Evolutionary conservation across 2,329 filamentous ascomycete genomes (phyloP), one percentile per base, ranked within the genome.

Genomic region (Hypoxylon sp.): DNA sequence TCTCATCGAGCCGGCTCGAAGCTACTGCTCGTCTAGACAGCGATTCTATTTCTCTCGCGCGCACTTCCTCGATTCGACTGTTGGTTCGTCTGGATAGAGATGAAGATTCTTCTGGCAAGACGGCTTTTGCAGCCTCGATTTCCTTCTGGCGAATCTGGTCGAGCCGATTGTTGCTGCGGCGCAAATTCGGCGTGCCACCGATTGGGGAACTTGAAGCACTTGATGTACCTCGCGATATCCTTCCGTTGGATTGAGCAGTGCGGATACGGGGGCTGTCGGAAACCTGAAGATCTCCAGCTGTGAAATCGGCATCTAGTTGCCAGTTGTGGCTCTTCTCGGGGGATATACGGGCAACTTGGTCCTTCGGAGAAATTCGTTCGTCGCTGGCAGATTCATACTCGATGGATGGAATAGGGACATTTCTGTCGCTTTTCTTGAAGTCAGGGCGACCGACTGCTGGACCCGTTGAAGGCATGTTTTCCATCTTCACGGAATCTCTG

Each of bases 261-360:
- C 70, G 74, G 48, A 85, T 77, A 26, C 81, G 79, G n/a, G 83
- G 83, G 59, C 83, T 86, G 60, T 81, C 76, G 0, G 83, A 86
- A 27, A 82, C 67, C 55, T 85, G 82, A 33, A 85, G 57, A 55
- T 85, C 83, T 37, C 78, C 77, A 9, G 79, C 83, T 0, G 83
- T 85, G 62, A 86, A 85, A 51, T 86, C 83, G 4, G 79, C 78
- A 27, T 86, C 83, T 5, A 84, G 70, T 53, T 85, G 74, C 83
- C 83, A 86, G 6, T 78, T 79, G 54, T 79, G 82, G 63, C 78
- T 81, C 69, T 81, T 83, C 48, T 80, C 78, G 0, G 82, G 82
- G 0, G 80, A 81, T 4, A 51, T 49, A 6, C 47, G 37, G 15
- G 43, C 26, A 21, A 45, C 63, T 51, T 45, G 59, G 41, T 49